Conservation (phyloP, 1,284 basidiomycete genomes). For the Chondrostereum purpureum region DNA sequence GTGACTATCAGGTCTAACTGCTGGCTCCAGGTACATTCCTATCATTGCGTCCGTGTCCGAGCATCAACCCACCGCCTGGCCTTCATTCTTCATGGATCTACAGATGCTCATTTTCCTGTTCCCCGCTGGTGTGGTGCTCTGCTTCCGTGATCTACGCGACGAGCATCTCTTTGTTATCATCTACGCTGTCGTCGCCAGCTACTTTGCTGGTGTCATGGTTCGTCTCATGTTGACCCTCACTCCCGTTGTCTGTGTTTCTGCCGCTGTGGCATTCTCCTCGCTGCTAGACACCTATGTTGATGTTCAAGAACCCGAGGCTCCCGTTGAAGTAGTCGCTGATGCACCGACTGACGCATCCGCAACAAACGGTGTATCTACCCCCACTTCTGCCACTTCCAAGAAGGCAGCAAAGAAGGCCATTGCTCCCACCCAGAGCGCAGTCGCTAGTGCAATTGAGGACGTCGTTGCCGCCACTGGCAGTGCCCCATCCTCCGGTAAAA, state of each 20-base stretch:
- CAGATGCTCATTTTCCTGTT: slow-evolving; percentile 97
- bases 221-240: slow-evolving; percentile 92
- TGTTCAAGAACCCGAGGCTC: slow-evolving; percentile 48
- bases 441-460: slow-evolving; percentile 29
- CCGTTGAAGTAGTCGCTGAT: slow-evolving; percentile 28
- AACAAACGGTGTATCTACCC: slow-evolving; percentile 19
- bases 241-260: slow-evolving; percentile 85
- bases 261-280: slow-evolving; percentile 87
- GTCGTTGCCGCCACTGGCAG: slow-evolving; percentile 35
- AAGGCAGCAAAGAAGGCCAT: slow-evolving; percentile 55
- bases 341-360: slow-evolving; percentile 18
- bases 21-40: slow-evolving; percentile 71
- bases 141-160: slow-evolving; percentile 91
- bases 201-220: slow-evolving; percentile 99
- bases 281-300: slow-evolving; percentile 90
- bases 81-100: slow-evolving; percentile 99
- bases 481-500: slow-evolving; percentile 16
- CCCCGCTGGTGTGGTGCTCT: slow-evolving; percentile 92
- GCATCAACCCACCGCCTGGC: slow-evolving; percentile 99
- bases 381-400: slow-evolving; percentile 36
- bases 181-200: slow-evolving; percentile 92
- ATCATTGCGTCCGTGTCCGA: slow-evolving; percentile 99
- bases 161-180: slow-evolving; percentile 99
- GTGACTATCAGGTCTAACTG: slow-evolving; percentile 8
- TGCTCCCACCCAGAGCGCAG: slow-evolving; percentile 17